Conservation (phyloP, 2,329 filamentous ascomycete genomes). For the Pseudopithomyces maydicus region DNA sequence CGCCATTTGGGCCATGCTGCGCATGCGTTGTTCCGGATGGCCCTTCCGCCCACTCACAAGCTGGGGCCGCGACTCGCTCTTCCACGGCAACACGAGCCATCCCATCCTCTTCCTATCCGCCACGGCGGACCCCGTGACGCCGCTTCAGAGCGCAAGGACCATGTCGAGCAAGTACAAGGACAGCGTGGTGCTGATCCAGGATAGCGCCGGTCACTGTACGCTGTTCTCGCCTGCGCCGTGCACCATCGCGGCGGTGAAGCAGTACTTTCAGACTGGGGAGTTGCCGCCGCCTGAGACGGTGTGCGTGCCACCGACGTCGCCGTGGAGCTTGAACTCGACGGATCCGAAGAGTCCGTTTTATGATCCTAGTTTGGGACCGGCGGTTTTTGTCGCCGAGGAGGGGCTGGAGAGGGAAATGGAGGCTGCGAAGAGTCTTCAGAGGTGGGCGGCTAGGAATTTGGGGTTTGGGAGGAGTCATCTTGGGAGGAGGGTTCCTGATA, state of each 20-base stretch:
- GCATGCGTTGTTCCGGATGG: conserved; percentile 48
- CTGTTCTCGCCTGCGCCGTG: conserved; percentile 44
- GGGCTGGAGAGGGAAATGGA: conserved; percentile 6
- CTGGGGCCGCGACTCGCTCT: conserved; percentile 29
- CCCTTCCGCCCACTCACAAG: conserved; percentile 39
- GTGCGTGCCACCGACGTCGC: conserved; percentile 39
- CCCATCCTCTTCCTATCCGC: conserved; percentile 64
- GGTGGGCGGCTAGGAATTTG: conserved; percentile 3
- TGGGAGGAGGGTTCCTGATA: neutral
- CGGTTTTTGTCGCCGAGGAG: neutral
- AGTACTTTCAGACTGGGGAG: conserved; percentile 49
- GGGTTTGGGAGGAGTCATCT: conserved; percentile 7
- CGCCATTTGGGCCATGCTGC: conserved; percentile 45
- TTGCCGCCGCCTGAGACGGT: conserved; percentile 52
- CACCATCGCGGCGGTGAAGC: conserved; percentile 34
- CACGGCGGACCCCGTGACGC: conserved; percentile 64
- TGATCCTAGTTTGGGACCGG: conserved; percentile 11
- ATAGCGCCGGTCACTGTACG: conserved; percentile 53
- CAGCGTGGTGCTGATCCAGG: conserved; percentile 51
- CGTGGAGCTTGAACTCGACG: conserved; percentile 23
- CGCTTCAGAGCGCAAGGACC: conserved; percentile 52
- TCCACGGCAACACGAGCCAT: conserved; percentile 51
- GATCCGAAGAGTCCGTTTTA: conserved; percentile 20
- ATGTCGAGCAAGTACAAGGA: conserved; percentile 51
- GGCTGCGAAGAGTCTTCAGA: conserved; percentile 8